Conservation (phyloP, 2,329 filamentous ascomycete genomes). For the Aspergillus sp. region DNA sequence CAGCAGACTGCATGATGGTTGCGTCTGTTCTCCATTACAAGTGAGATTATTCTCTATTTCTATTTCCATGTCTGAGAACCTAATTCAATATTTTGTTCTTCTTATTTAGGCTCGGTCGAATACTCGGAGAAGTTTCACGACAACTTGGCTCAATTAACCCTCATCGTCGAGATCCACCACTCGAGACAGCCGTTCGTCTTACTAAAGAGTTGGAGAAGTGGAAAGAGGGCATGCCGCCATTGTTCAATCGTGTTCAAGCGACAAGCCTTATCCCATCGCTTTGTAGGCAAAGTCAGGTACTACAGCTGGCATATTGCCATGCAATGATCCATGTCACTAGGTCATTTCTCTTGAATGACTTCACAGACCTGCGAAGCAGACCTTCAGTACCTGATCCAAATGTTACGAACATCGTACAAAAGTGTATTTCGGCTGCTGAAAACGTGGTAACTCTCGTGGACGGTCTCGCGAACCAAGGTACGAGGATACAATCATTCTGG, state of each 20-base stretch:
- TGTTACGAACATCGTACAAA: slow-evolving; percentile 31
- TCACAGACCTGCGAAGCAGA: slow-evolving; percentile 27
- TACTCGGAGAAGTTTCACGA: slow-evolving; percentile 42
- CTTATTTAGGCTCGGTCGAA: slow-evolving; percentile 39
- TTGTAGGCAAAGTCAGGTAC: slow-evolving; percentile 31
- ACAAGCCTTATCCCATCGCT: slow-evolving; percentile 32
- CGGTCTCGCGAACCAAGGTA: slow-evolving; percentile 26
- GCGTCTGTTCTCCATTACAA: slow-evolving; percentile 32
- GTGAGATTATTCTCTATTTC: slow-evolving; percentile 10
- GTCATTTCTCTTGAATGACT: slow-evolving; percentile 30
- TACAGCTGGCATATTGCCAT: slow-evolving; percentile 32
- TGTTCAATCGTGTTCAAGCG: slow-evolving; percentile 30
- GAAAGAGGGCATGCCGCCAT: slow-evolving; percentile 28
- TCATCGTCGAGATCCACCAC: slow-evolving; percentile 19
- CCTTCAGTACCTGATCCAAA: slow-evolving; percentile 22
- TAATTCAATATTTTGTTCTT: neutral
- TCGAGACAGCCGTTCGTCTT: slow-evolving; percentile 27
- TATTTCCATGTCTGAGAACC: neutral
- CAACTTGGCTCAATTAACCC: slow-evolving; percentile 33
- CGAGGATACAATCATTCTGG: slow-evolving; percentile 35
- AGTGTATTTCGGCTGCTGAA: slow-evolving; percentile 39
- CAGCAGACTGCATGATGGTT: slow-evolving; percentile 33
- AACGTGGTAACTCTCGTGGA: slow-evolving; percentile 32
- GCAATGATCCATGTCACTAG: slow-evolving; percentile 33
- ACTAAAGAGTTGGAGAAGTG: slow-evolving; percentile 28